Evolutionary conservation across 2,329 filamentous ascomycete genomes (phyloP).

Genomic region (Myriosclerotinia duriaeana): DNA sequence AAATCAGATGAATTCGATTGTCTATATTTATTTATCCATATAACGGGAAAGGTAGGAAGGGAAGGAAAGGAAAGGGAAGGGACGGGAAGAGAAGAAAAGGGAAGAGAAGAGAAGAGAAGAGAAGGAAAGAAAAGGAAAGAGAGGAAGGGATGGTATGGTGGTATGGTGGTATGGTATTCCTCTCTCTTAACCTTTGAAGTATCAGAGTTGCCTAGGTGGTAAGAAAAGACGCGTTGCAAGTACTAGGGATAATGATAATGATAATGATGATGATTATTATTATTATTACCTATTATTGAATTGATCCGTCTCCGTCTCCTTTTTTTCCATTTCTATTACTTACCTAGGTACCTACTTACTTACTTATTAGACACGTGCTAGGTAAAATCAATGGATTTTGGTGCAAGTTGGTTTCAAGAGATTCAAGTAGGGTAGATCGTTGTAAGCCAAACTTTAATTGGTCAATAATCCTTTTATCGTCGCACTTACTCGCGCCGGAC

Average conservation of each 20-base stretch:
- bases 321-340: neutral
- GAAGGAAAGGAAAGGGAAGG: neutral
- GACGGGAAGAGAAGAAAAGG: too few relatives aligned
- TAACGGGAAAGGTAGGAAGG: too few relatives aligned
- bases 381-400: neutral
- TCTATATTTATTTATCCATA: neutral
- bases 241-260: too few relatives aligned
- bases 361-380: neutral
- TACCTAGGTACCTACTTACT: neutral
- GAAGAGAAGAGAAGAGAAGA: neutral
- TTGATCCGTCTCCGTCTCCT: neutral
- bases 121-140: too few relatives aligned
- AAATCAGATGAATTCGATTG: neutral
- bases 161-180: too few relatives aligned
- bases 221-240: neutral
- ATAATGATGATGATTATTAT: too few relatives aligned
- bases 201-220: neutral
- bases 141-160: too few relatives aligned
- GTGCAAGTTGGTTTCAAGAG: conserved; percentile 8
- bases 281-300: too few relatives aligned
- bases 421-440: conserved; percentile 14
- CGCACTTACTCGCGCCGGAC: conserved; percentile 10
- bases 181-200: neutral
- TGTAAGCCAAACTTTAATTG: conserved; percentile 16
- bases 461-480: conserved; percentile 1